Conservation (phyloP, 495 filamentous ascomycete species). For the Hyaloscypha finlandica region DNA sequence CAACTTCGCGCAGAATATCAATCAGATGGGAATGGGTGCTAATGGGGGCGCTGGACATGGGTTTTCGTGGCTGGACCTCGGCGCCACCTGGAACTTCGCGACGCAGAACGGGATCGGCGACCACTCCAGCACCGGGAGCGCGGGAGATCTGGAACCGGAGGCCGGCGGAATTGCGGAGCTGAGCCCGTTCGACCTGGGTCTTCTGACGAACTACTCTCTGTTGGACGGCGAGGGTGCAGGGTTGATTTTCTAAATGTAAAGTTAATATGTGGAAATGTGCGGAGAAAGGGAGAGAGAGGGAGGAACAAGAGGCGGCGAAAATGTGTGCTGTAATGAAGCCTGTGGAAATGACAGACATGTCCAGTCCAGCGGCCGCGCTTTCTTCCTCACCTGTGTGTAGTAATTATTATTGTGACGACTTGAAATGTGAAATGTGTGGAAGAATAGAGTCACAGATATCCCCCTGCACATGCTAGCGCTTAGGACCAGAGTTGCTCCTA, state of each 20-base stretch:
- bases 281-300: not conserved
- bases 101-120: slow-evolving; percentile 29
- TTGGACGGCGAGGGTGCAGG: slow-evolving; percentile 31
- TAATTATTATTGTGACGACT: no score
- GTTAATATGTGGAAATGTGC: no score
- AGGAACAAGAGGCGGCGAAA: not conserved
- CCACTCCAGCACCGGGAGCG: slow-evolving; percentile 14
- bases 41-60: slow-evolving; percentile 8
- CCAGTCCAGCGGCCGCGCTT: no score
- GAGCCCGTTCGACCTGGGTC: slow-evolving; percentile 32
- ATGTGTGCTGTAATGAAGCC: no score
- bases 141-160: slow-evolving; percentile 21
- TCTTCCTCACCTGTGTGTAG: no score
- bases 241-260: slow-evolving; percentile 28
- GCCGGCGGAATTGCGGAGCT: slow-evolving; percentile 12
- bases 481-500: no score
- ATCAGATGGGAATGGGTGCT: slow-evolving; percentile 7
- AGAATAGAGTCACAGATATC: no score
- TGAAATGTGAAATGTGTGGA: no score
- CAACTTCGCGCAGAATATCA: not conserved
- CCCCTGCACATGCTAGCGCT: no score
- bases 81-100: slow-evolving; percentile 33
- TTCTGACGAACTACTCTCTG: slow-evolving; percentile 29
- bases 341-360: no score
- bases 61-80: slow-evolving; percentile 33